Evolutionary conservation across 768 basidiomycete genomes (phyloP), one percentile per base, ranked within the genome.

Genomic region (Leccinellum rugosiceps): DNA sequence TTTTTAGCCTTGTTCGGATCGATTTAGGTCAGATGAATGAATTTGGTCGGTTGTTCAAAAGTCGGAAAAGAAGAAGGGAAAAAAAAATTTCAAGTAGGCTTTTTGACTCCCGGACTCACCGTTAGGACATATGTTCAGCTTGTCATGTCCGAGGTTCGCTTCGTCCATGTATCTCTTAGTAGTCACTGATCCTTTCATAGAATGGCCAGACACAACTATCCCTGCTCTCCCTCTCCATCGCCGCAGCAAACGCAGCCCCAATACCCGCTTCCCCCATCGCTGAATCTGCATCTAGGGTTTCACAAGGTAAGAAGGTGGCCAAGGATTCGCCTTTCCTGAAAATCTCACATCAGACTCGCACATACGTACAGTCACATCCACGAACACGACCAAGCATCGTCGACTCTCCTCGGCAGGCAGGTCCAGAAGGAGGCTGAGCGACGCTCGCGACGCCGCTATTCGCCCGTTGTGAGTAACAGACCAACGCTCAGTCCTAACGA

Each of bases 381-480:
- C 68, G 52, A 82, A 75, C 64, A 76, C 58, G 26, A 58, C 53
- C 56, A 81, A 87, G 63, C 87, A 90, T 69, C 83, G 90, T 53
- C 78, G 89, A 17, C 74, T 90, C 19, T 84, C 87, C 17, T 90
- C 89, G 0, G 79, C 83, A 11, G 86, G 88, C 19, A 84, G 88
- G 72, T 77, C 82, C 25, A 83, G 84, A 67, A 80, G 90, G 63
- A 77, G 90, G 56, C 69, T 90, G 61, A 90, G 88, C 70, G 90
- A 92, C 70, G 90, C 89, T 25, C 77, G 87, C 50, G 90, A 91
- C 71, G 90, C 90, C 45, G 86, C 87, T 51, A 78, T 77, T 55
- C 78, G 90, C 51, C 87, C 87, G 52, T 82, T 83, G 88, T 92
- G 72, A 77, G 86, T 87, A 56, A 54, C 58, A 52, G 45, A 28